Conservation (phyloP, 2,329 filamentous ascomycete genomes). For the Sarocladiaceae sp. region DNA sequence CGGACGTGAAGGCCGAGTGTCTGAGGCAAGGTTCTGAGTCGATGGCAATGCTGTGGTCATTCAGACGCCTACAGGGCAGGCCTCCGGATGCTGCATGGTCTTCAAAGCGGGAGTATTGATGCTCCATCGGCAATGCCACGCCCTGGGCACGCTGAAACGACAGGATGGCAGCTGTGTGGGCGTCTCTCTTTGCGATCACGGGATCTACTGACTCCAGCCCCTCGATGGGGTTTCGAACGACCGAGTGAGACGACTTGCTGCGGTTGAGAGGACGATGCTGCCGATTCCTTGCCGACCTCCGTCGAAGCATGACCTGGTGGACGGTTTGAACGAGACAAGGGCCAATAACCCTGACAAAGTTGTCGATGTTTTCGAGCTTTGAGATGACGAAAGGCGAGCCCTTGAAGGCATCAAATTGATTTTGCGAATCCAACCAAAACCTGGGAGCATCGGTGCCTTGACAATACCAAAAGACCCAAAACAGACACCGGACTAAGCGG, state of each 20-base stretch:
- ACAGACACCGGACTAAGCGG: background rate
- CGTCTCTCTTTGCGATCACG: conserved; percentile 47
- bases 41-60: background rate
- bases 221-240: conserved; percentile 31
- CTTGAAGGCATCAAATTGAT: too few relatives aligned
- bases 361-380: too few relatives aligned
- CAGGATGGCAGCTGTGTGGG: conserved; percentile 54
- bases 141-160: conserved; percentile 44
- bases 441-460: background rate
- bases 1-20: conserved; percentile 21
- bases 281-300: conserved; percentile 38
- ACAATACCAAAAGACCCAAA: background rate
- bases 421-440: background rate
- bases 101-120: background rate
- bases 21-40: background rate
- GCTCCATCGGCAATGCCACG: background rate
- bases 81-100: background rate
- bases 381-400: too few relatives aligned
- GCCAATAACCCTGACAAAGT: too few relatives aligned
- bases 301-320: conserved; percentile 37
- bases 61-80: background rate
- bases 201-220: conserved; percentile 42
- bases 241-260: conserved; percentile 48
- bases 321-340: too few relatives aligned
- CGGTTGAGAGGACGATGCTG: conserved; percentile 36